A percentile compares a stretch with the other conserved stretches of the same genome.
phyloP scores from a whole-genome alignment of 2,329 filamentous ascomycete species.

The Pleurostoma richardsiae region DNA sequence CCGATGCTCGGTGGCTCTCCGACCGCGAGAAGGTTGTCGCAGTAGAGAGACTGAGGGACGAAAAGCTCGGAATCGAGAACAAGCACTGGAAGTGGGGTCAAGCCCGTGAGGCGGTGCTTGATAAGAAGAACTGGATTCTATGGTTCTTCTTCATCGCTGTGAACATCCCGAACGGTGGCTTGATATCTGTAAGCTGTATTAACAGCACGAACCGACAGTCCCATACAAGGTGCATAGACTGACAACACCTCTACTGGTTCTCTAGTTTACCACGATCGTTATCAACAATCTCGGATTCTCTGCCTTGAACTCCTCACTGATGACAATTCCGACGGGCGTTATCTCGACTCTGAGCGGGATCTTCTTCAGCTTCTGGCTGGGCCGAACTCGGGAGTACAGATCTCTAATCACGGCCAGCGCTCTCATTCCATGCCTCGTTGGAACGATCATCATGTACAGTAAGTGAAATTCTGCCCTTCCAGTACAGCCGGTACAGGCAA shows the following conservation, averaged over 20 bases:
- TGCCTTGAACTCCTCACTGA: conserved; percentile 32
- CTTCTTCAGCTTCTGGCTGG: conserved; percentile 6
- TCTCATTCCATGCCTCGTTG: conserved; percentile 42
- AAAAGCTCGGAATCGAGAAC: conserved; percentile 28
- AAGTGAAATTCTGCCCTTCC: not conserved
- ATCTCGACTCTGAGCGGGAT: conserved; percentile 17
- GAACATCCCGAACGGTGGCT: conserved; percentile 19
- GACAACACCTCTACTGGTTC: not conserved
- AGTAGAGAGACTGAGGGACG: conserved; percentile 21
- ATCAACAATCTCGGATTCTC: conserved; percentile 47
- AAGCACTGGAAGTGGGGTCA: conserved; percentile 21
- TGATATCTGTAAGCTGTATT: conserved; percentile 6
- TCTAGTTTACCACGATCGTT: conserved; percentile 42
- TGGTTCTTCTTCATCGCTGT: conserved; percentile 13
- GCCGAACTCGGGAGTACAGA: conserved; percentile 15
- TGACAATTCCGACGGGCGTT: conserved; percentile 18
- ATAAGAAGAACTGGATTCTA: conserved; percentile 20
- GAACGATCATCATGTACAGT: conserved; percentile 25
- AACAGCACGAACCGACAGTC: no score
- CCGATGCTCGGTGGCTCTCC: conserved; percentile 14
- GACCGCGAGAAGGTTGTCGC: conserved; percentile 20
- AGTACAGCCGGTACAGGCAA: no score
- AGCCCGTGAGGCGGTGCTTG: conserved; percentile 22
- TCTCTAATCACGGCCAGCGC: conserved; percentile 15
- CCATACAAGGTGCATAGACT: not conserved